A percentile compares a stretch with the other conserved stretches of the same genome.
Conservation (phyloP, 2,329 filamentous ascomycete species). For the Clonostachys sp. region DNA sequence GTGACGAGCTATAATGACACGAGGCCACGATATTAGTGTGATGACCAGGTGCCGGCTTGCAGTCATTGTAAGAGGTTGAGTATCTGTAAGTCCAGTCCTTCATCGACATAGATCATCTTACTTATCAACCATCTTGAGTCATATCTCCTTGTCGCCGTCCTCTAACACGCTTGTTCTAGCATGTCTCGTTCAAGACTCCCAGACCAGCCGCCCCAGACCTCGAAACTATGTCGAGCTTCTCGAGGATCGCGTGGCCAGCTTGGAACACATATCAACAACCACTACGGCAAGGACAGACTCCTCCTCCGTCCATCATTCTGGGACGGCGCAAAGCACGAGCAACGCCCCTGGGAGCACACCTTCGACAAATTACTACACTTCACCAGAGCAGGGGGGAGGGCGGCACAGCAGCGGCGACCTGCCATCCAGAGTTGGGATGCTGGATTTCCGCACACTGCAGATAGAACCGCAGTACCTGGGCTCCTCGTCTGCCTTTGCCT, state of each 20-base stretch:
- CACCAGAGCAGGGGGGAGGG: too few relatives aligned
- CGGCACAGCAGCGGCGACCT: conserved; percentile 2
- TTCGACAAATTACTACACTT: too few relatives aligned
- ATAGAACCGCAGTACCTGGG: conserved; percentile 18
- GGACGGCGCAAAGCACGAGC: background rate
- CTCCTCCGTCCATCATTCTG: too few relatives aligned
- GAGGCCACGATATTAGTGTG: background rate
- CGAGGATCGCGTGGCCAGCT: conserved; percentile 14
- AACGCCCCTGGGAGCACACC: background rate
- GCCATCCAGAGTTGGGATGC: conserved; percentile 9
- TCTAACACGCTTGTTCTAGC: background rate
- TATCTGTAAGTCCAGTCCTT: background rate
- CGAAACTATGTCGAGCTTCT: conserved; percentile 20
- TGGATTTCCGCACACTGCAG: conserved; percentile 5
- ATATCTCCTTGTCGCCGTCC: background rate
- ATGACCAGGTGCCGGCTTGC: background rate
- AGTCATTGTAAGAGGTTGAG: background rate
- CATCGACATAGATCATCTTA: background rate
- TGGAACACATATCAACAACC: conserved; percentile 9
- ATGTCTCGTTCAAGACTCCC: conserved; percentile 17
- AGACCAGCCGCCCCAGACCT: conserved; percentile 14
- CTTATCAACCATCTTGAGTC: background rate
- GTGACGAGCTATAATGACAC: too few relatives aligned
- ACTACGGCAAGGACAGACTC: background rate
- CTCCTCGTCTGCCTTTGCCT: conserved; percentile 17